phyloP scores from a whole-genome alignment of 371 early-diverging fungal species.

The Circinella minor region DNA sequence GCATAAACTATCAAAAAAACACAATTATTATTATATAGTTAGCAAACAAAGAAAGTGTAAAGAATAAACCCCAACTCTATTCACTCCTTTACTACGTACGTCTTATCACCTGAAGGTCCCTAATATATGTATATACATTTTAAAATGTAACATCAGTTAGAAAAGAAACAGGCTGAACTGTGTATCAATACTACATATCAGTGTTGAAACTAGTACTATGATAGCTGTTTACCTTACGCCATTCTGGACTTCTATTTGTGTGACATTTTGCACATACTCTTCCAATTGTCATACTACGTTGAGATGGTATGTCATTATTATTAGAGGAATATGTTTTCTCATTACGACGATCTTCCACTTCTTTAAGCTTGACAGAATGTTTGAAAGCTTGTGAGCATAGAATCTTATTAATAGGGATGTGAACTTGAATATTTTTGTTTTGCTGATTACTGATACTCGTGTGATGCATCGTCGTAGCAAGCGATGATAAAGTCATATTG shows the following conservation, averaged over 20 bases:
- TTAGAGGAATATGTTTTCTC: not conserved
- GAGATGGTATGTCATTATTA: not conserved
- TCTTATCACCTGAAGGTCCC: too few species aligned
- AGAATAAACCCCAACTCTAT: too few species aligned
- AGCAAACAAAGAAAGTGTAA: too few species aligned
- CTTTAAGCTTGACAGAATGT: not conserved
- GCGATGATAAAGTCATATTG: not conserved
- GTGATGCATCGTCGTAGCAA: not conserved
- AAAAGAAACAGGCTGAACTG: too few species aligned
- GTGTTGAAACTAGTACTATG: too few species aligned
- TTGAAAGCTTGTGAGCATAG: not conserved
- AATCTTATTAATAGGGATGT: not conserved
- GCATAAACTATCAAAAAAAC: too few species aligned
- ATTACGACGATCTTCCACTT: not conserved
- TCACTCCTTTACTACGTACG: too few species aligned
- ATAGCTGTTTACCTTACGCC: conserved; percentile 57
- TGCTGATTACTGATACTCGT: not conserved
- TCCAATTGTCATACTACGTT: conserved; percentile 27
- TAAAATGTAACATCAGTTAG: too few species aligned
- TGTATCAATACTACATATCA: too few species aligned
- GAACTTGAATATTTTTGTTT: not conserved
- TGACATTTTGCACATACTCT: conserved; percentile 66
- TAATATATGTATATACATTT: too few species aligned
- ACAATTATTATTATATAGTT: too few species aligned
- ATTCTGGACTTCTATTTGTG: conserved; percentile 76